Conservation (phyloP, 352 stramenopile species). For the Phytopythium ostracodes region DNA sequence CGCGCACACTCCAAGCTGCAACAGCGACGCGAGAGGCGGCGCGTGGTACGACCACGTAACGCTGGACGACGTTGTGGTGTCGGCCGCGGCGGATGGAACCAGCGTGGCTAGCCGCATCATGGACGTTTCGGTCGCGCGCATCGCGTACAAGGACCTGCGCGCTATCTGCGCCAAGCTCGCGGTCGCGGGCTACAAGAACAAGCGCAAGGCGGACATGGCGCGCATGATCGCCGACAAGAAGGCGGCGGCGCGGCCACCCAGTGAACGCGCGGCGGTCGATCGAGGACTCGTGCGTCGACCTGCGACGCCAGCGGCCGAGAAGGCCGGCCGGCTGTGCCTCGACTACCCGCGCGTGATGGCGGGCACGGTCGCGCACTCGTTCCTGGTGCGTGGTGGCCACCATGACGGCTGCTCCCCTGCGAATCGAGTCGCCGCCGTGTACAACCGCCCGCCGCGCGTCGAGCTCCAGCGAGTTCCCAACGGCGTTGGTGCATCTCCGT, state of each 20-base stretch:
- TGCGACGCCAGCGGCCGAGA: background rate
- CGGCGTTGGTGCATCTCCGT: background rate
- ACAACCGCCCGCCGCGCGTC: background rate
- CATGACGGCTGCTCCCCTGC: background rate
- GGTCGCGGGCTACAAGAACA: conserved; percentile 1
- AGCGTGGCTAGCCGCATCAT: background rate
- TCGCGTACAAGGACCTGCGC: conserved; percentile 3
- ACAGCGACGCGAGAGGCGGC: background rate
- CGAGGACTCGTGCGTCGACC: background rate
- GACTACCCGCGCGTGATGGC: background rate
- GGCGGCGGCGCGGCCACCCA: background rate
- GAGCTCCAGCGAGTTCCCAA: background rate
- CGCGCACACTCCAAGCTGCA: background rate
- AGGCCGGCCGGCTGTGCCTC: background rate
- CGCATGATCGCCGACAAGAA: conserved; percentile 5
- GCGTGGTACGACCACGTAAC: background rate
- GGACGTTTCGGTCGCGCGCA: background rate
- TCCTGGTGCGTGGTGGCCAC: background rate
- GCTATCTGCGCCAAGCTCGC: conserved; percentile 4
- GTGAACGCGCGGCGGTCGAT: background rate
- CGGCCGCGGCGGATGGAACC: background rate
- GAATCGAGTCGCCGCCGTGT: background rate
- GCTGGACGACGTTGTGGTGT: conserved; percentile 4
- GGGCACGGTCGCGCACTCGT: background rate
- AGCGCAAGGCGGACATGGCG: conserved; percentile 5